Conservation (phyloP, 2,329 filamentous ascomycete genomes). For the Cladosporium sp. region DNA sequence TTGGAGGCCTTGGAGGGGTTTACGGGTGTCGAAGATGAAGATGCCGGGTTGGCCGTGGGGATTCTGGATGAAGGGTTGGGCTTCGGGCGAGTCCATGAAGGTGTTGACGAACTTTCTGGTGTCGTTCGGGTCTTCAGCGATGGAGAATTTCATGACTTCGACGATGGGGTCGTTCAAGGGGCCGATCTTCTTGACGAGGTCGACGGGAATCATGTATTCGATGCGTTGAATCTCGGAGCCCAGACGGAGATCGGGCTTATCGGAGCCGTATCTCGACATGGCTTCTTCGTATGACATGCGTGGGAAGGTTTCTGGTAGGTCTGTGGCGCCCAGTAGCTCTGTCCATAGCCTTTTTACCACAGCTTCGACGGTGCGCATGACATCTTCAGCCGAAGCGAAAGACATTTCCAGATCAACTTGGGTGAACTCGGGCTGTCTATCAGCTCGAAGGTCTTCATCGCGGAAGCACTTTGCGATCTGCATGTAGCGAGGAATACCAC, state of each 20-base stretch:
- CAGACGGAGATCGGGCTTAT: constrained; percentile 89
- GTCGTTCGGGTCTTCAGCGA: constrained; percentile 55
- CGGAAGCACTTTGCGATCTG: constrained; percentile 95
- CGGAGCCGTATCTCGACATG: constrained; percentile 79
- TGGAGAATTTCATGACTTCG: constrained; percentile 70
- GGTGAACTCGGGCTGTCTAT: constrained; percentile 95
- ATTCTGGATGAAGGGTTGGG: constrained; percentile 64
- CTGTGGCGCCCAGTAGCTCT: constrained; percentile 48
- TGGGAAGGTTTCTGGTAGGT: constrained; percentile 53
- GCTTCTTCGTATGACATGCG: constrained; percentile 72
- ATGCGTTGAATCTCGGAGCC: constrained; percentile 65
- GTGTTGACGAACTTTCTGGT: constrained; percentile 64
- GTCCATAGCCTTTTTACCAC: constrained; percentile 61
- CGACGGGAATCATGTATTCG: constrained; percentile 61
- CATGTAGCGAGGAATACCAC: constrained; percentile 79
- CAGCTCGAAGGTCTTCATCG: constrained; percentile 89
- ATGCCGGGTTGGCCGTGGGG: constrained; percentile 77
- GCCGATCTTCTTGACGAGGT: constrained; percentile 75
- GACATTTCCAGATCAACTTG: constrained; percentile 94
- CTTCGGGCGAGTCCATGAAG: constrained; percentile 70
- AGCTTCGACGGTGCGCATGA: constrained; percentile 62
- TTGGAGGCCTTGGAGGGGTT: constrained; percentile 75
- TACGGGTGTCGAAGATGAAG: constrained; percentile 71
- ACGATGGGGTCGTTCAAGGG: constrained; percentile 68
- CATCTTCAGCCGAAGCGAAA: constrained; percentile 71